Percentiles rank a stretch among this genome's conserved stretches.
phyloP scores from a whole-genome alignment of 1,284 basidiomycete species.

The Ceratobasidium sp. region DNA sequence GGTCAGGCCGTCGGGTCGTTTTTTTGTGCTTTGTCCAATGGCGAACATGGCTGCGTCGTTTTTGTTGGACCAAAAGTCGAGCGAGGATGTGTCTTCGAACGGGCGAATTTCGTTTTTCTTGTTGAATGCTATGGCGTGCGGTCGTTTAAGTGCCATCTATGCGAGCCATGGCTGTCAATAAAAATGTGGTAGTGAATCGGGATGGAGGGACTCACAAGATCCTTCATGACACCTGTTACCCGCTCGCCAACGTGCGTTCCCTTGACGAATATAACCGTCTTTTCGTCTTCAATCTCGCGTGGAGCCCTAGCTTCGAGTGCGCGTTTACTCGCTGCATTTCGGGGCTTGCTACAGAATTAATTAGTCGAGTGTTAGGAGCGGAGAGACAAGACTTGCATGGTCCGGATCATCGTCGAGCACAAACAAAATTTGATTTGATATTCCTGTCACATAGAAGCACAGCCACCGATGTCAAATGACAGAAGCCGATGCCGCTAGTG shows the following conservation, averaged over 20 bases:
- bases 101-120: slow-evolving; percentile 95
- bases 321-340: slow-evolving; percentile 97
- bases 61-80: slow-evolving; percentile 94
- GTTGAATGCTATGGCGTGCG: slow-evolving; percentile 88
- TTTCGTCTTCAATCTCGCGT: slow-evolving; percentile 87
- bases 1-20: slow-evolving; percentile 87
- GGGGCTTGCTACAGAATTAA: slow-evolving; percentile 76
- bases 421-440: neutral
- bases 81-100: slow-evolving; percentile 78
- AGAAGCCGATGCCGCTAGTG: neutral
- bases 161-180: no score
- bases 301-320: slow-evolving; percentile 87
- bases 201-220: slow-evolving; percentile 68
- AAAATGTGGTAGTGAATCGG: neutral
- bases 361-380: neutral
- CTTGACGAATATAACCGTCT: slow-evolving; percentile 87
- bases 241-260: slow-evolving; percentile 86
- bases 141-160: slow-evolving; percentile 91
- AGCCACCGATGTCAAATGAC: neutral
- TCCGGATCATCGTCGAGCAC: slow-evolving; percentile 29
- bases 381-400: neutral
- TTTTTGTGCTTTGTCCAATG: slow-evolving; percentile 93
- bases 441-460: neutral
- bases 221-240: slow-evolving; percentile 83
- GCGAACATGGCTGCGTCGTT: slow-evolving; percentile 95